Evolutionary conservation across 768 basidiomycete species (phyloP), one percentile per base, ranked within the genome.

Genomic region (Boletales sp.): DNA sequence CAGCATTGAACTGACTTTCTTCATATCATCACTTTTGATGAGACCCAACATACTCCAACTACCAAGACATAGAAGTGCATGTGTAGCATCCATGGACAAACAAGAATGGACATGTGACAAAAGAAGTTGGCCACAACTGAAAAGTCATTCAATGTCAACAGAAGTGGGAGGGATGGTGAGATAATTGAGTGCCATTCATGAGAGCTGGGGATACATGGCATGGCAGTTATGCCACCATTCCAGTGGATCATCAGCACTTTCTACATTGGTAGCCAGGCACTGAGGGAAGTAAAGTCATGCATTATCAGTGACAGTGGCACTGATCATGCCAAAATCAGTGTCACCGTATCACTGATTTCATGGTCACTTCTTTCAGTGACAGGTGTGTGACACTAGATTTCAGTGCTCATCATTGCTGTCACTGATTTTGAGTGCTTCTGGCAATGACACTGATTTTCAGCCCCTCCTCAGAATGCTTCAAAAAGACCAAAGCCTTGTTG

Each of bases 251-350:
- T 8, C 4, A 17, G 31, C 48, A 11, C 43, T n/a, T 9, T 49
- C 38, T 13, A 58, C 37, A 13, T 56, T 45, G 3, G 61, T 50
- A 8, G 25, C 51, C n/a, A 72, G 62, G 54, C 69, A 70, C 35
- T 51, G 8, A 46, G 37, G 15, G 34, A 52, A 1, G 12, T n/a
- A n/a, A 50, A 45, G 6, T 39, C 18, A 31, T 47, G 54, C 7
- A 64, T n/a, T n/a, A n/a, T n/a, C n/a, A n/a, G n/a, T n/a, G n/a
- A n/a, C n/a, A n/a, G n/a, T n/a, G n/a, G n/a, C n/a, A n/a, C n/a
- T n/a, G n/a, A n/a, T n/a, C n/a, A n/a, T n/a, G n/a, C n/a, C n/a
- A n/a, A n/a, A n/a, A n/a, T n/a, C n/a, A n/a, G n/a, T n/a, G n/a
- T n/a, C n/a, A n/a, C n/a, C n/a, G n/a, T n/a, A n/a, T n/a, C n/a